Percentiles rank a stretch among this genome's conserved stretches.
Evolutionary conservation across 1,284 basidiomycete species (phyloP).

Genomic region (Ceratobasidium sp.): DNA sequence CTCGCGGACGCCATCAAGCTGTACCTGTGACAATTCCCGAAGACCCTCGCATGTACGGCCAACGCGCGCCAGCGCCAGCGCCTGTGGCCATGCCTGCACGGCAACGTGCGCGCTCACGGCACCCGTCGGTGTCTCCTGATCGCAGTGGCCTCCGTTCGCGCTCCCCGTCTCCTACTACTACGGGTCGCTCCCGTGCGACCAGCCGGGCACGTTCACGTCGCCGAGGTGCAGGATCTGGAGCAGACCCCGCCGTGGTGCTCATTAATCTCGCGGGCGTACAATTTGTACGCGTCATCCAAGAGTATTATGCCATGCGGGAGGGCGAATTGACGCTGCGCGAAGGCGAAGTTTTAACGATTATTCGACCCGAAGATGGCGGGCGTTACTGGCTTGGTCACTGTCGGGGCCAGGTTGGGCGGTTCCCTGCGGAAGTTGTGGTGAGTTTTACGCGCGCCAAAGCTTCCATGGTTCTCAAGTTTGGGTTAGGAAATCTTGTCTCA

Average conservation of each 20-base stretch:
- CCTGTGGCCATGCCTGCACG: slow-evolving; percentile 14
- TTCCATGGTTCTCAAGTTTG: neutral
- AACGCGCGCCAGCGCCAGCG: slow-evolving; percentile 17
- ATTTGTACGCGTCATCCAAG: slow-evolving; percentile 27
- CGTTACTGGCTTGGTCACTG: slow-evolving; percentile 32
- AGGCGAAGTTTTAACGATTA: slow-evolving; percentile 32
- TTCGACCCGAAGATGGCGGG: slow-evolving; percentile 21
- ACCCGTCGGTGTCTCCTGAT: neutral
- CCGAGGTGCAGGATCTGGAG: neutral
- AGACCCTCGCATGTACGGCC: slow-evolving; percentile 9
- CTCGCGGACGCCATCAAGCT: slow-evolving; percentile 18
- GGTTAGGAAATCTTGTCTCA: slow-evolving; percentile 37
- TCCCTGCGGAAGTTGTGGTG: slow-evolving; percentile 36
- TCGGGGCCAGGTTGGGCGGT: slow-evolving; percentile 39
- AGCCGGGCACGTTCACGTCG: slow-evolving; percentile 40
- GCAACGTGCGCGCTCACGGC: neutral
- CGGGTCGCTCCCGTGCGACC: slow-evolving; percentile 15
- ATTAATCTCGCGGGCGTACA: slow-evolving; percentile 39
- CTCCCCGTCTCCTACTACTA: slow-evolving; percentile 26
- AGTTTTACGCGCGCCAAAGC: neutral
- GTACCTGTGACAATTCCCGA: slow-evolving; percentile 13
- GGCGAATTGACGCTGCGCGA: slow-evolving; percentile 37
- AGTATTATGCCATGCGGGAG: slow-evolving; percentile 4
- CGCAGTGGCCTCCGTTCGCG: slow-evolving; percentile 23
- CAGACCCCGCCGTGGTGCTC: slow-evolving; percentile 23